phyloP scores from a whole-genome alignment of 768 basidiomycete genomes.

The Bullera alba region DNA sequence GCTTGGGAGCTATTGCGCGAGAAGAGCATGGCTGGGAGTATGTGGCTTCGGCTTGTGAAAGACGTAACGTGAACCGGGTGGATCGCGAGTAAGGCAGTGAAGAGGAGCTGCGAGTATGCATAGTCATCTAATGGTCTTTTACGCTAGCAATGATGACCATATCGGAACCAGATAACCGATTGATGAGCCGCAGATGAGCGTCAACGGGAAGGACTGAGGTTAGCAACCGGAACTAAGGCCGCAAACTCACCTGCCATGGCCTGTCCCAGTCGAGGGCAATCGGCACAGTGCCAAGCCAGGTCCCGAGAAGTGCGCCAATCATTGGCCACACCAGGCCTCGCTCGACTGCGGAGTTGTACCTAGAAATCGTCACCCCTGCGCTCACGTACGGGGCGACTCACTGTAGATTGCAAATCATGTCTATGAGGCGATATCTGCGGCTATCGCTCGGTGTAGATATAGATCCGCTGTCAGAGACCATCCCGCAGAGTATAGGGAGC shows the following conservation, averaged over 20 bases:
- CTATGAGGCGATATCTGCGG: slow-evolving; percentile 62
- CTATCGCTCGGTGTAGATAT: slow-evolving; percentile 50
- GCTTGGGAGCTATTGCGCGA: slow-evolving; percentile 46
- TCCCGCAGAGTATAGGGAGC: slow-evolving; percentile 64
- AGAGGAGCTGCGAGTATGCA: background rate
- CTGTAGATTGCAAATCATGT: slow-evolving; percentile 75
- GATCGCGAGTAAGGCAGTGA: background rate
- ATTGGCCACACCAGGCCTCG: slow-evolving; percentile 71
- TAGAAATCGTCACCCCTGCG: slow-evolving; percentile 47
- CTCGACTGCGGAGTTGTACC: slow-evolving; percentile 59
- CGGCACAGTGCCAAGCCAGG: slow-evolving; percentile 74
- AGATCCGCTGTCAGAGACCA: slow-evolving; percentile 61
- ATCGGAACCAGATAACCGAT: too few species aligned
- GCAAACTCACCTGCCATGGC: slow-evolving; percentile 78
- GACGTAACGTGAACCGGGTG: slow-evolving; percentile 1
- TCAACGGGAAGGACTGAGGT: slow-evolving; percentile 30
- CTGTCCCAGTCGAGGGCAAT: slow-evolving; percentile 94
- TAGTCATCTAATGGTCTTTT: slow-evolving; percentile 1
- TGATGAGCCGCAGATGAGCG: slow-evolving; percentile 21
- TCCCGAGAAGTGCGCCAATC: slow-evolving; percentile 63
- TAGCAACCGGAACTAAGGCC: background rate
- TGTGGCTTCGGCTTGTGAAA: slow-evolving; percentile 41
- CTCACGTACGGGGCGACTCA: slow-evolving; percentile 49
- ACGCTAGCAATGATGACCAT: slow-evolving; percentile 24
- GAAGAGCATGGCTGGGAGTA: slow-evolving; percentile 40